phyloP scores from a whole-genome alignment of 2,329 filamentous ascomycete species.

The Aspergillus clavatus region DNA sequence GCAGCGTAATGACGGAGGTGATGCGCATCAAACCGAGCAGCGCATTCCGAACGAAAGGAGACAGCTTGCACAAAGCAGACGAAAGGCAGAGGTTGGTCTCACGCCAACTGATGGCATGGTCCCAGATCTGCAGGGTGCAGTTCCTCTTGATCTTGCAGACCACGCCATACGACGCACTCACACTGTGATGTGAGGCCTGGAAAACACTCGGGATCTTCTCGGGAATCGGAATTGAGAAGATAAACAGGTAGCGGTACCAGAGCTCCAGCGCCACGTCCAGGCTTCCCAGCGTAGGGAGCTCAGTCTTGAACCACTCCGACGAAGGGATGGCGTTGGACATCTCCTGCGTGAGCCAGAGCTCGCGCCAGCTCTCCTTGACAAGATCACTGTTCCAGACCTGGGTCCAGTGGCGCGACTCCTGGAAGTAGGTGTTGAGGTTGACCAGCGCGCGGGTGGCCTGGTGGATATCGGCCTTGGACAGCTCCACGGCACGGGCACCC shows the following conservation, averaged over 20 bases:
- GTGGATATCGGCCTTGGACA: conserved; percentile 42
- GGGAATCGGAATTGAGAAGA: conserved; percentile 54
- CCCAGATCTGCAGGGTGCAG: conserved; percentile 59
- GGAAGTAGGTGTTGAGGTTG: conserved; percentile 48
- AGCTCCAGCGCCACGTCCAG: conserved; percentile 37
- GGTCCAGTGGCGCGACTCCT: conserved; percentile 45
- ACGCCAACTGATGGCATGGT: conserved; percentile 59
- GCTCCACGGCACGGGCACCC: conserved; percentile 45
- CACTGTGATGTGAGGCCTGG: conserved; percentile 59
- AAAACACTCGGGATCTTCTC: conserved; percentile 56
- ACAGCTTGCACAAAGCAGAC: conserved; percentile 47
- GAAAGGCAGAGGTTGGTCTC: conserved; percentile 51
- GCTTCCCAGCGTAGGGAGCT: conserved; percentile 35
- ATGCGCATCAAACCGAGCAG: conserved; percentile 47
- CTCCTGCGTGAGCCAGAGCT: conserved; percentile 45
- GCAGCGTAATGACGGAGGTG: conserved; percentile 44
- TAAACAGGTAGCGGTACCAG: conserved; percentile 47
- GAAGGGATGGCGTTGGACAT: conserved; percentile 37
- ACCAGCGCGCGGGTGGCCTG: conserved; percentile 47
- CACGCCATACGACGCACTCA: conserved; percentile 57
- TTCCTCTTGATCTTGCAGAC: conserved; percentile 58
- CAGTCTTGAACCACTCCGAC: conserved; percentile 35
- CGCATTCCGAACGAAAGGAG: conserved; percentile 47
- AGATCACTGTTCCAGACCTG: conserved; percentile 46
- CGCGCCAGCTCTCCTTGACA: conserved; percentile 44